Evolutionary conservation across 352 stramenopile species (phyloP).

Genomic region (Phytophthora tentaculata): DNA sequence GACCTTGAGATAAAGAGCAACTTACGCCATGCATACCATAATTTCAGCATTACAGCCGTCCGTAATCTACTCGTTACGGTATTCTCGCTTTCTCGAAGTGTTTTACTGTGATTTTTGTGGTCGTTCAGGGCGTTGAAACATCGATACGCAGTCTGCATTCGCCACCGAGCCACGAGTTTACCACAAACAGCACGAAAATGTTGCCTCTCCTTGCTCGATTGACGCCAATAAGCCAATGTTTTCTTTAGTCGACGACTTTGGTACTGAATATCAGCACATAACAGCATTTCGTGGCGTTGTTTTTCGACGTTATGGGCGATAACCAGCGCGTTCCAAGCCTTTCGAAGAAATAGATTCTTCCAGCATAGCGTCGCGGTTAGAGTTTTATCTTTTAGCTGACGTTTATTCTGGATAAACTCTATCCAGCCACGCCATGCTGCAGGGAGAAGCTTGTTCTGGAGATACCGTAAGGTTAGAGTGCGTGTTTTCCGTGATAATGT

Average conservation of each 20-base stretch:
- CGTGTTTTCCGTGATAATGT: slow-evolving; percentile 29
- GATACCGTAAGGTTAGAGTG: slow-evolving; percentile 28
- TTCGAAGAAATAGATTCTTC: slow-evolving; percentile 29
- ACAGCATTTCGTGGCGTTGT: not conserved
- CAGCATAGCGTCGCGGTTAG: slow-evolving; percentile 15
- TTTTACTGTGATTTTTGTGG: slow-evolving; percentile 13
- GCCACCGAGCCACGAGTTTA: slow-evolving; percentile 41
- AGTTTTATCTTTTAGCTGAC: slow-evolving; percentile 2
- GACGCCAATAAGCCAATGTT: slow-evolving; percentile 25
- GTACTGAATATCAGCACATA: slow-evolving; percentile 24
- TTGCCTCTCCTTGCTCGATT: slow-evolving; percentile 10
- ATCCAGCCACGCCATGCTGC: slow-evolving; percentile 36
- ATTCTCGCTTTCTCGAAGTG: slow-evolving; percentile 4
- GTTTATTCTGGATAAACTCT: slow-evolving; percentile 5
- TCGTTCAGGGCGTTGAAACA: slow-evolving; percentile 40
- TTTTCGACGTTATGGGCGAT: slow-evolving; percentile 13
- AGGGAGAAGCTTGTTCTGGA: slow-evolving; percentile 38
- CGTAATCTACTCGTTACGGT: slow-evolving; percentile 14
- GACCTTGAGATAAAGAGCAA: slow-evolving; percentile 37
- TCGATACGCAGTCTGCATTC: slow-evolving; percentile 42
- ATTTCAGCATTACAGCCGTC: slow-evolving; percentile 11
- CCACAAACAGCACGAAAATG: slow-evolving; percentile 32
- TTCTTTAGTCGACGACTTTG: not conserved
- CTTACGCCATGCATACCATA: slow-evolving; percentile 51
- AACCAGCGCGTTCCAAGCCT: slow-evolving; percentile 36